Evolutionary conservation across 1,284 basidiomycete genomes (phyloP).

Genomic region (Sporisorium exsertum): DNA sequence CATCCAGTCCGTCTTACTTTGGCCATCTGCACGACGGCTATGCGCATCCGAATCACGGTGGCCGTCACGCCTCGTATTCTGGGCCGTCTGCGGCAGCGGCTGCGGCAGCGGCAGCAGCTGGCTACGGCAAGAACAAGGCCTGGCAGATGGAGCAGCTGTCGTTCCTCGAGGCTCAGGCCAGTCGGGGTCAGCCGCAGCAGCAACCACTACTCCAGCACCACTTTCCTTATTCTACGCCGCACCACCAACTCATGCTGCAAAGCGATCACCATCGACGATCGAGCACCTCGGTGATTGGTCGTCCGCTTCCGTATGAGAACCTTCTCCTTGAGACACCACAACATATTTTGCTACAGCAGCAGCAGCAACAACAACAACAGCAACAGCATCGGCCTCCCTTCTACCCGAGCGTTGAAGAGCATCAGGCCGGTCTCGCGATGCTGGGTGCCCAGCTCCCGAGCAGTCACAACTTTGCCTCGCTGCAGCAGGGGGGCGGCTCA

Average conservation of each 20-base stretch:
- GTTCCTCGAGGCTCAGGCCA: constrained; percentile 50
- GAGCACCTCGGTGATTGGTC: constrained; percentile 22
- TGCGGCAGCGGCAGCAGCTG: constrained; percentile 34
- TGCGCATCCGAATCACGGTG: constrained; percentile 10
- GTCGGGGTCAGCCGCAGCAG: constrained; percentile 25
- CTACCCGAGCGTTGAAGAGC: constrained; percentile 26
- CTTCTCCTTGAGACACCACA: constrained; percentile 20
- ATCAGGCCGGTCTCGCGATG: constrained; percentile 29
- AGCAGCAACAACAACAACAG: constrained; percentile 4
- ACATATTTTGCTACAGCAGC: constrained; percentile 4
- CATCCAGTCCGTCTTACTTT: constrained; percentile 18
- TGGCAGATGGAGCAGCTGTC: constrained; percentile 63
- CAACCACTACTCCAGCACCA: constrained; percentile 24
- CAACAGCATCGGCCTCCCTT: constrained; percentile 26
- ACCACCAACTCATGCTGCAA: not conserved
- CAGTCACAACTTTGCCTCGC: constrained; percentile 52
- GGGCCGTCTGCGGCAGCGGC: constrained; percentile 21
- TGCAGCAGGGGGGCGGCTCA: constrained; percentile 9
- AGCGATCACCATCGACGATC: constrained; percentile 21
- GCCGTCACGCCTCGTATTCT: constrained; percentile 37
- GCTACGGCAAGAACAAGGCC: constrained; percentile 54
- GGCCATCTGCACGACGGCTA: constrained; percentile 17
- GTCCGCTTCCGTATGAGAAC: constrained; percentile 29
- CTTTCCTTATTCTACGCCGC: not conserved
- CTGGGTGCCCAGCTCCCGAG: constrained; percentile 52